A percentile compares a stretch with the other conserved stretches of the same genome.
phyloP scores from a whole-genome alignment of 768 basidiomycete species.

The Lactarius tabidus region DNA sequence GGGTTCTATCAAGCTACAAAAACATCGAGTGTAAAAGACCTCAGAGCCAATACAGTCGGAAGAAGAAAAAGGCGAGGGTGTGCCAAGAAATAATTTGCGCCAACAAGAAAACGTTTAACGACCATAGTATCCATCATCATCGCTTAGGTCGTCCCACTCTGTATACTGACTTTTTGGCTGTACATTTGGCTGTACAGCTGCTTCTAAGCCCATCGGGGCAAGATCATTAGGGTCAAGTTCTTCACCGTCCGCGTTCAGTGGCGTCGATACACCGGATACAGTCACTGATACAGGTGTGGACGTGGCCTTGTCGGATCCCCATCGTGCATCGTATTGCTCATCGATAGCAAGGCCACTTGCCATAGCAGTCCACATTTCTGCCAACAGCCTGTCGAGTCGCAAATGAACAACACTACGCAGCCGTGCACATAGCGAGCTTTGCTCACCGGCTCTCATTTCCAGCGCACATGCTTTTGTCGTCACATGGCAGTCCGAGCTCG shows the following conservation, averaged over 20 bases:
- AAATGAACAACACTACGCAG: not conserved
- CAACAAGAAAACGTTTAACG: constrained; percentile 1
- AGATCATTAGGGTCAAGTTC: constrained; percentile 25
- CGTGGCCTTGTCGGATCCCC: constrained; percentile 1
- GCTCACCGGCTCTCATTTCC: constrained; percentile 26
- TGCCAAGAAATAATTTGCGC: not conserved
- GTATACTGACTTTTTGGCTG: not conserved
- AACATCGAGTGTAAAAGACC: not conserved
- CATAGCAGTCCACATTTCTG: constrained; percentile 24
- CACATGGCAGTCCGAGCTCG: constrained; percentile 14
- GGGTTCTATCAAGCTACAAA: not conserved
- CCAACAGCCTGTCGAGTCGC: constrained; percentile 17
- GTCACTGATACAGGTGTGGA: not conserved
- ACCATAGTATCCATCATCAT: constrained; percentile 14
- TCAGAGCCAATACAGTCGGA: not conserved
- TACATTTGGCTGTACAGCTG: not conserved
- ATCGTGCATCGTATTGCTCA: constrained; percentile 19
- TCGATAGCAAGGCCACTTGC: constrained; percentile 22
- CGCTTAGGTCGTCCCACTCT: constrained; percentile 19
- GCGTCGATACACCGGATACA: not conserved
- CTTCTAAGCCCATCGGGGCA: constrained; percentile 3
- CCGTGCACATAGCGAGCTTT: not conserved
- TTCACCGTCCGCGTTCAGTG: constrained; percentile 1
- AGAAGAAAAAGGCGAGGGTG: not conserved
- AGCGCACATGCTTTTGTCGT: constrained; percentile 21